Conservation (phyloP, 169 alveolate genomes). For the Plasmodium inui region DNA sequence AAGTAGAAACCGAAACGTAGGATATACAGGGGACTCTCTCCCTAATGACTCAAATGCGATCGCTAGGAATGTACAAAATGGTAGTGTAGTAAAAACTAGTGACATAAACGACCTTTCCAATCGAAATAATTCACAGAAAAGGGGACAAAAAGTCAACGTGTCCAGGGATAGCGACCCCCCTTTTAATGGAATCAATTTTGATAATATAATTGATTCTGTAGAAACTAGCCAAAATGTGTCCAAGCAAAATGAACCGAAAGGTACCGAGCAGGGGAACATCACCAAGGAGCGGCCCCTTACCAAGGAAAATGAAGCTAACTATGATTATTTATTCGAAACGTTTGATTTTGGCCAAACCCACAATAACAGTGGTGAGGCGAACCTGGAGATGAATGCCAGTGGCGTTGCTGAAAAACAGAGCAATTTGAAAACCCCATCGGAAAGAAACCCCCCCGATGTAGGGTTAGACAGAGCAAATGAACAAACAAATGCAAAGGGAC, state of each 20-base stretch:
- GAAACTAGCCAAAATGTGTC: not conserved
- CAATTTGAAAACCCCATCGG: not conserved
- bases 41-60: not conserved
- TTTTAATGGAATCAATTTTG: not conserved
- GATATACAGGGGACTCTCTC: not conserved
- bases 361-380: not conserved
- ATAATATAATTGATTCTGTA: not conserved
- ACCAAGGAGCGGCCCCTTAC: not conserved
- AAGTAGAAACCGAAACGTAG: not conserved
- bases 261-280: not conserved
- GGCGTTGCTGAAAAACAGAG: not conserved
- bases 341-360: constrained; percentile 16
- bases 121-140: not conserved
- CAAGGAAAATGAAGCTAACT: constrained; percentile 8
- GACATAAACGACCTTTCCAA: not conserved
- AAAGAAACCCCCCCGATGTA: not conserved
- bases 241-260: not conserved
- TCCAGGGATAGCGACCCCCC: not conserved
- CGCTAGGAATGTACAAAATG: not conserved
- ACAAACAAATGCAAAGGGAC: not conserved
- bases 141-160: not conserved
- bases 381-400: not conserved
- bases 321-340: constrained; percentile 39
- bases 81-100: not conserved
- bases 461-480: not conserved